A percentile compares a stretch with the other conserved stretches of the same genome.
phyloP scores from a whole-genome alignment of 129 eudicot genomes.

The Ambrosia artemisiifolia region DNA sequence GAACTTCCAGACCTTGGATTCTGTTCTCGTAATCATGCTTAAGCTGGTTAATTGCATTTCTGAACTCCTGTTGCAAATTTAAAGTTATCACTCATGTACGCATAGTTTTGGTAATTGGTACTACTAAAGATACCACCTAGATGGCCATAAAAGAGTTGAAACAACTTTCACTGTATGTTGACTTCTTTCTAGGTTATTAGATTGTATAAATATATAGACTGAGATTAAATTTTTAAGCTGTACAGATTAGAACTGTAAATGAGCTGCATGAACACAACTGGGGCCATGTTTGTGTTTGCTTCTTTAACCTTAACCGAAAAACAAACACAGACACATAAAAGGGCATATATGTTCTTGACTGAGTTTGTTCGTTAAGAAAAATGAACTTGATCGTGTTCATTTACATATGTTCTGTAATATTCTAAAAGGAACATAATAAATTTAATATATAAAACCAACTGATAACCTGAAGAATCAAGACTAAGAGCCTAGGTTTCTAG shows the following conservation, averaged over 20 bases:
- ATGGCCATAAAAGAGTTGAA: background rate
- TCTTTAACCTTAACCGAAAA: background rate
- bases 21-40: slow-evolving; percentile 41
- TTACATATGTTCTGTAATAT: no score
- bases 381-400: background rate
- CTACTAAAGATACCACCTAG: background rate
- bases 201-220: background rate
- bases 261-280: background rate
- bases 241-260: background rate
- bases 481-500: background rate
- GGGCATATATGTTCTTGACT: no score
- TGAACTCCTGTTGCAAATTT: slow-evolving; percentile 41
- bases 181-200: background rate
- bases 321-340: background rate
- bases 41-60: slow-evolving; percentile 39
- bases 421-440: background rate
- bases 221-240: background rate
- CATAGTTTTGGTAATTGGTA: background rate
- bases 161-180: background rate
- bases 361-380: background rate
- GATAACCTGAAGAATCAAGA: background rate
- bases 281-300: background rate
- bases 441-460: no score
- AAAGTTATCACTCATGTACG: background rate
- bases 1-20: slow-evolving; percentile 42